Conservation (phyloP, 306 rosid species). For the Gleditsia sinensis region DNA sequence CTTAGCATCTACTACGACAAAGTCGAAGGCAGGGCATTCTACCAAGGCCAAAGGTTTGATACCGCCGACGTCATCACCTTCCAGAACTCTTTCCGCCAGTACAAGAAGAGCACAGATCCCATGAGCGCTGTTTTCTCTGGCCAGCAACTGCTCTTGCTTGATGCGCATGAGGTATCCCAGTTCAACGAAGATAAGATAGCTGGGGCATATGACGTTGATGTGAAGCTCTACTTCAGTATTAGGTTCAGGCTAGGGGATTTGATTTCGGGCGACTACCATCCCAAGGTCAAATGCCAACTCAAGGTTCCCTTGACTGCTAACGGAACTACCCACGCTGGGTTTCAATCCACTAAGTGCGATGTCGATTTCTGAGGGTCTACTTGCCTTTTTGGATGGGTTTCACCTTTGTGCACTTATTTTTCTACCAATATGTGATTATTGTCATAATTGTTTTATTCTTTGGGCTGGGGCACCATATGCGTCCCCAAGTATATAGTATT, state of each 20-base stretch:
- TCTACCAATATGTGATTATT: not conserved
- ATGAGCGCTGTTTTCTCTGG: conserved; percentile 49
- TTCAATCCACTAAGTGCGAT: conserved; percentile 50
- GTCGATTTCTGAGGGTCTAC: conserved; percentile 26
- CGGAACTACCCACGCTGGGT: conserved; percentile 12
- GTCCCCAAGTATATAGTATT: not conserved
- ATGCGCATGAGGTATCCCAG: conserved; percentile 7
- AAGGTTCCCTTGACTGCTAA: conserved; percentile 43
- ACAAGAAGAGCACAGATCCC: conserved; percentile 41
- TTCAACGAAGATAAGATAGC: conserved; percentile 38
- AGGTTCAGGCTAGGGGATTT: conserved; percentile 49
- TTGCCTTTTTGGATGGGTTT: too few species aligned
- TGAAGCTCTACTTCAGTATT: conserved; percentile 56
- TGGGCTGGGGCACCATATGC: not conserved
- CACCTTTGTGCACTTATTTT: too few species aligned
- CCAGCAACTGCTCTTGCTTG: conserved; percentile 17
- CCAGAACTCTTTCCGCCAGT: conserved; percentile 42
- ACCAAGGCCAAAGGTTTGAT: conserved; percentile 29
- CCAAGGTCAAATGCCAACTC: conserved; percentile 57
- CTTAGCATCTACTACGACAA: conserved; percentile 49
- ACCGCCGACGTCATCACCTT: conserved; percentile 34
- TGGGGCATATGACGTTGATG: conserved; percentile 50
- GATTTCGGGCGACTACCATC: conserved; percentile 39
- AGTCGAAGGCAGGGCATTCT: conserved; percentile 41
- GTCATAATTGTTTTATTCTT: not conserved